Conservation (phyloP, 2,329 filamentous ascomycete genomes). For the Xylaria multiplex region DNA sequence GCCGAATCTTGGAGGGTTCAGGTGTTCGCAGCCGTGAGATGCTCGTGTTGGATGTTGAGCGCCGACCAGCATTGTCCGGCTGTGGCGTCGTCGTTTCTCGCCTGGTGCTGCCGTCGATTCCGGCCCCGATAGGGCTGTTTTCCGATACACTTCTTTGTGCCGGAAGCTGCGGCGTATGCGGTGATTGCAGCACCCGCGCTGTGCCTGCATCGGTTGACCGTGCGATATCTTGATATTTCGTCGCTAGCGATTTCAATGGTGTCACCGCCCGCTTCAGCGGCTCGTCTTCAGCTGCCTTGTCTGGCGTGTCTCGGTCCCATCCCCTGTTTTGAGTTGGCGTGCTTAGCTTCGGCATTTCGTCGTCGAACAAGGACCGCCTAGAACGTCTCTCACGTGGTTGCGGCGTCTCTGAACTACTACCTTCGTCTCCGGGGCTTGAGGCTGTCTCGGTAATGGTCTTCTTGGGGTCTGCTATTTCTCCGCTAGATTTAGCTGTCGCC, state of each 20-base stretch:
- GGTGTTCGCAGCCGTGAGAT: constrained; percentile 63
- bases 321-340: constrained; percentile 38
- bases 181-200: constrained; percentile 32
- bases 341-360: constrained; percentile 43
- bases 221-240: constrained; percentile 39
- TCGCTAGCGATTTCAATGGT: constrained; percentile 35
- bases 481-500: constrained; percentile 40
- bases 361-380: constrained; percentile 42
- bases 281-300: constrained; percentile 29
- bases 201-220: constrained; percentile 32
- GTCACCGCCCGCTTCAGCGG: constrained; percentile 26
- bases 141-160: constrained; percentile 55
- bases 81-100: constrained; percentile 39
- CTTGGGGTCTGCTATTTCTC: constrained; percentile 40
- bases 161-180: constrained; percentile 33
- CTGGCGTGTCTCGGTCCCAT: constrained; percentile 33
- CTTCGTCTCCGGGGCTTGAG: constrained; percentile 56
- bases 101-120: constrained; percentile 5
- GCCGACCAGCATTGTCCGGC: constrained; percentile 48
- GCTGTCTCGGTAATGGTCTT: constrained; percentile 47
- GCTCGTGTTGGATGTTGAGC: constrained; percentile 65
- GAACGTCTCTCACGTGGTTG: constrained; percentile 45
- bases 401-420: constrained; percentile 52
- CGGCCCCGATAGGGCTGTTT: constrained; percentile 36
- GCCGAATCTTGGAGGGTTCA: constrained; percentile 64